Evolutionary conservation across 805 yeast genomes (phyloP), one percentile per base, ranked within the genome.

Genomic region (Tanozyma kutaoensis): DNA sequence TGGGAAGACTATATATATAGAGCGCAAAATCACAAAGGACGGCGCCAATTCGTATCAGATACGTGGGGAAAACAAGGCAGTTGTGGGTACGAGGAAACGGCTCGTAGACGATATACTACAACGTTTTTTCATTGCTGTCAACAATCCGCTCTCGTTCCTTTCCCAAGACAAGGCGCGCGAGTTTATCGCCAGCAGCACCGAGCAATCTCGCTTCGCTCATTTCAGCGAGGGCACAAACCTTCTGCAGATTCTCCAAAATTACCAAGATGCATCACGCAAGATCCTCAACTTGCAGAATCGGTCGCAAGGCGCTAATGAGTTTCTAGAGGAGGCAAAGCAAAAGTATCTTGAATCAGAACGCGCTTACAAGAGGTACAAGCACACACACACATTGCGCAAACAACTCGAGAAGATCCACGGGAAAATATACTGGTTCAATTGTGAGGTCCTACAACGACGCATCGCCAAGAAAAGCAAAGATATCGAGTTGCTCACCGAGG

Each of bases 111-210:
- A 66, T 4, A 75, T 91, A 3, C 52, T 85, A 25, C 73, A 69
- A 36, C 68, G 65, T 35, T 84, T 76, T 44, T 73, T 77, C 24
- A 75, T 88, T 23, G 75, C 81, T 5, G 76, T 91, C 15, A 86
- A 75, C 40, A 91, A 91, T 40, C 95, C 96, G 5, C 71, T 91
- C 69, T 80, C 94, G 2, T 80, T 91, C 42, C 59, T 91, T 26
- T 82, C 94, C 1, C 99, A 91, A 48, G 96, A 91, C 39, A 80
- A 76, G 33, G 97, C 99, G 2, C 70, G 94, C 38, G 78, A 86
- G 11, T 91, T 91, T 45, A 55, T 91, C 35, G 78, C 93, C 1
- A 70, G 76, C 18, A 72, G 91, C 4, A 65, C 81, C 4, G 78
- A 81, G 32, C 62, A 61, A 20, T 76, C 69, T 25, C 81, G 85